Evolutionary conservation across 257 asterid species (phyloP), one percentile per base, ranked within the genome.

Genomic region (Solanum virginianum): DNA sequence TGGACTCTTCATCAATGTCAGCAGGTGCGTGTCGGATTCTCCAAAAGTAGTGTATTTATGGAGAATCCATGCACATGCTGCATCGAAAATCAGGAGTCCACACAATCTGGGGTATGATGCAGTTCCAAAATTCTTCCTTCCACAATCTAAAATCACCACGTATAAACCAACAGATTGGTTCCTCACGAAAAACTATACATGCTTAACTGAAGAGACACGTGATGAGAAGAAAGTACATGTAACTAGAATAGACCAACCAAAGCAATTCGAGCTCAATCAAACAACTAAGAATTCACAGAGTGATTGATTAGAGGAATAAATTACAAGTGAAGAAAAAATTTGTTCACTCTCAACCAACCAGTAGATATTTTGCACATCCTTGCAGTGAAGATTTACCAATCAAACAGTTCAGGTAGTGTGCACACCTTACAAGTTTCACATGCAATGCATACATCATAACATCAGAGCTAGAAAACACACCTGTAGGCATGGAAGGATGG

Each of bases 401-500:
- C 24, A 77, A 77, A 77, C 65, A 10, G 63, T 51, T 77, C 82
- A 51, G 63, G 22, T 51, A 51, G 47, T 75, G 59, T 51, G 47
- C 18, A 77, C 62, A 51, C 9, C 24, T 77, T 26, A 51, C 62
- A 77, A 75, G 53, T 45, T 62, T 36, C 20, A 22, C 80, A 82
- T 29, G 11, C 65, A 82, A 82, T 4, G 62, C 49, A 54, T 70
- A 56, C 13, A 82, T 82, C 63, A 43, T 45, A 47, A 49, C 81
- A 75, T 68, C 81, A 51, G 82, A 51, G 63, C 82, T 77, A 26
- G 82, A 82, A 82, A 82, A 80, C 83, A 84, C 74, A 97, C 99
- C 99, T 97, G 99, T 88, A 97, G 88, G 91, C 98, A 97, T 8
- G 99, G 99, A 88, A 97, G 99, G 85, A 97, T 94, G 87, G 97